Evolutionary conservation across 169 alveolate species (phyloP).

Genomic region (Plasmodium gonderi): DNA sequence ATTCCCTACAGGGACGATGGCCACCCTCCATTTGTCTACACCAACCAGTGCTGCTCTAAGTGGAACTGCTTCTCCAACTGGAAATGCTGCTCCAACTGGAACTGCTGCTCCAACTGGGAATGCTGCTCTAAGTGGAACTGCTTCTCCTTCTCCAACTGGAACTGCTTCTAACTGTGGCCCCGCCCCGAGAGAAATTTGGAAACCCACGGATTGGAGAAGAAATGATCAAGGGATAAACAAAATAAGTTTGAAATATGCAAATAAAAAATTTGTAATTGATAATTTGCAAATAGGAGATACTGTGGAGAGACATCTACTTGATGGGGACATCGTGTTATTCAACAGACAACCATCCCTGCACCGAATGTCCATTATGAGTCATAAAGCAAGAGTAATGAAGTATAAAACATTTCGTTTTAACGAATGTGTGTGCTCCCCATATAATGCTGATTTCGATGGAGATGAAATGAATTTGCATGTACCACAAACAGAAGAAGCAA

Average conservation of each 20-base stretch:
- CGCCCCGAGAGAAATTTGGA: no score
- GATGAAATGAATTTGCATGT: constrained; percentile 99
- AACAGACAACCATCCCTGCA: constrained; percentile 99
- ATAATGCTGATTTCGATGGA: constrained; percentile 99
- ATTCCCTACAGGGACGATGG: no score
- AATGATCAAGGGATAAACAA: neutral
- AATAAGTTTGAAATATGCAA: constrained; percentile 86
- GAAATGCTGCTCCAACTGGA: no score
- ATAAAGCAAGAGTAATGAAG: constrained; percentile 95
- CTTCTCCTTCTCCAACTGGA: neutral
- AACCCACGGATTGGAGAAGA: neutral
- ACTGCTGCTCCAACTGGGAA: no score
- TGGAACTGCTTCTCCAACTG: no score
- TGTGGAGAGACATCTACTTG: constrained; percentile 97
- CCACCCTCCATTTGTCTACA: no score
- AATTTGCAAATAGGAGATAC: constrained; percentile 93
- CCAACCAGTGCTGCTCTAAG: no score
- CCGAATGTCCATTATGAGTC: constrained; percentile 98
- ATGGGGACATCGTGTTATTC: constrained; percentile 98
- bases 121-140: neutral
- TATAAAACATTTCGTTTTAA: constrained; percentile 97
- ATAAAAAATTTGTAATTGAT: constrained; percentile 88
- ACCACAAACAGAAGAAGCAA: constrained; percentile 98
- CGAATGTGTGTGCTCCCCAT: constrained; percentile 98
- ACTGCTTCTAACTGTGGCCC: neutral